Conservation (phyloP, 768 basidiomycete genomes). For the Trichaptum fuscoviolaceum region DNA sequence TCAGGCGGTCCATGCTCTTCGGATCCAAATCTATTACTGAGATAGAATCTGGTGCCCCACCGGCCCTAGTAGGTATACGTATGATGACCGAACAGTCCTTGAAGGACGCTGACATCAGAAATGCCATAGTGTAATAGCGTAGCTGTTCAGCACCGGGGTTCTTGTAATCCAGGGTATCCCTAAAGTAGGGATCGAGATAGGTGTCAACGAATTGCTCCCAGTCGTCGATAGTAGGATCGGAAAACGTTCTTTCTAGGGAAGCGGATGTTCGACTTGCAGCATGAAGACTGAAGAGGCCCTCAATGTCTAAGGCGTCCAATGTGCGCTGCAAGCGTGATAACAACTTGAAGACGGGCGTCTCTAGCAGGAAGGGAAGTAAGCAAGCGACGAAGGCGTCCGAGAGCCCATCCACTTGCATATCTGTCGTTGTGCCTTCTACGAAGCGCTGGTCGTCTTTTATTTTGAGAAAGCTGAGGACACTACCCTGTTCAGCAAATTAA, state of each 20-base stretch:
- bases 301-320: conserved; percentile 81
- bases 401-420: conserved; percentile 20
- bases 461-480: not conserved
- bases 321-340: conserved; percentile 63
- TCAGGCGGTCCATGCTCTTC: conserved; percentile 62
- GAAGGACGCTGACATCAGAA: conserved; percentile 87
- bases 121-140: conserved; percentile 63
- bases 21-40: conserved; percentile 84
- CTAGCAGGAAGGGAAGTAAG: conserved; percentile 43
- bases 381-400: conserved; percentile 47
- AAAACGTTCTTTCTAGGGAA: conserved; percentile 16
- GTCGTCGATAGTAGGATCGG: conserved; percentile 57
- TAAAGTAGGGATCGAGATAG: conserved; percentile 36
- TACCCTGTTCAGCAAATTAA: conserved; percentile 16
- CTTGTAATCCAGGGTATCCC: conserved; percentile 28
- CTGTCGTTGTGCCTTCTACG: not conserved
- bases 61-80: conserved; percentile 23
- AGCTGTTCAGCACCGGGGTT: conserved; percentile 39
- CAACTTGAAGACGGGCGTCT: conserved; percentile 46
- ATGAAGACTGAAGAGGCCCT: conserved; percentile 51
- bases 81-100: conserved; percentile 90
- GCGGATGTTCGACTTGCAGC: conserved; percentile 6
- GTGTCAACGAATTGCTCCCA: conserved; percentile 58
- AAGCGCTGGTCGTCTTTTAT: not conserved
- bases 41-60: conserved; percentile 27